A percentile compares a stretch with the other conserved stretches of the same genome.
phyloP scores from a whole-genome alignment of 164 flowering plant genomes.

The Macadamia integrifolia region DNA sequence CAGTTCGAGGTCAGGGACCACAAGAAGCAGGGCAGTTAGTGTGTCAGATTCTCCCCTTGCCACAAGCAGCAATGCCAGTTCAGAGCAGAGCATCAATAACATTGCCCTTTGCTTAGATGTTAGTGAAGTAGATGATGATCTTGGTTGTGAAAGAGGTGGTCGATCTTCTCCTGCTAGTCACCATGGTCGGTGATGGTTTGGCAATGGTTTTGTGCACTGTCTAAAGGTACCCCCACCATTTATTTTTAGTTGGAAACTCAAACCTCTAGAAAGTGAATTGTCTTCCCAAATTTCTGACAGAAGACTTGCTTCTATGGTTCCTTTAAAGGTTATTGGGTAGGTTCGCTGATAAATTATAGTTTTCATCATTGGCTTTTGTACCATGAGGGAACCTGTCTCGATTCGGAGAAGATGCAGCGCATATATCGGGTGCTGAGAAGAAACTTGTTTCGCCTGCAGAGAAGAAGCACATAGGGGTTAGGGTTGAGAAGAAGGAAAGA shows the following conservation, averaged over 20 bases:
- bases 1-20: constrained; percentile 72
- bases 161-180: constrained; percentile 52
- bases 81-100: constrained; percentile 73
- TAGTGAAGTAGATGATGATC: constrained; percentile 45
- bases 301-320: constrained; percentile 8
- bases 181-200: constrained; percentile 36
- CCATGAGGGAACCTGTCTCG: constrained; percentile 9
- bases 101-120: constrained; percentile 37
- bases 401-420: no score
- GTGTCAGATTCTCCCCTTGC: constrained; percentile 80
- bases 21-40: constrained; percentile 51
- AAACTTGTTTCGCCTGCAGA: no score
- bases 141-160: constrained; percentile 48
- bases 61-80: constrained; percentile 87
- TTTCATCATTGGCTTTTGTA: constrained; percentile 7
- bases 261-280: constrained; percentile 10
- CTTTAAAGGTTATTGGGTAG: constrained; percentile 20
- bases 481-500: no score
- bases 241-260: constrained; percentile 7
- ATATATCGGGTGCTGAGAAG: no score
- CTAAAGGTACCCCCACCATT: neutral
- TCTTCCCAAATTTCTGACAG: neutral
- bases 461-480: no score
- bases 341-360: constrained; percentile 10
- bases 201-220: constrained; percentile 6